A percentile compares a stretch with the other conserved stretches of the same genome.
Evolutionary conservation across 768 basidiomycete species (phyloP).

Genomic region (Rubroboletus pulcherrimus): DNA sequence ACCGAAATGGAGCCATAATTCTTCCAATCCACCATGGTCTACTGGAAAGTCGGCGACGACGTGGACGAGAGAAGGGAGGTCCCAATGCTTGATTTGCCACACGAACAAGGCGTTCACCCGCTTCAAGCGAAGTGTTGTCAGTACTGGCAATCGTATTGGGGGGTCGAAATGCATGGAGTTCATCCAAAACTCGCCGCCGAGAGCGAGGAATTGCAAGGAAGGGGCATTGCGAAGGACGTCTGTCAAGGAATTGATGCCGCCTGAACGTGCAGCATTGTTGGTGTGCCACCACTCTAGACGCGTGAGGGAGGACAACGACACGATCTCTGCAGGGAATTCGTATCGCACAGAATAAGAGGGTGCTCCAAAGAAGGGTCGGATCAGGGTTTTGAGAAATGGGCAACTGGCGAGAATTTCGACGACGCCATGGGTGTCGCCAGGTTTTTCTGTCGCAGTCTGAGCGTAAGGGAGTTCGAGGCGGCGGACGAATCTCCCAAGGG

Average conservation of each 20-base stretch:
- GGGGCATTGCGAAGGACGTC: slow-evolving; percentile 51
- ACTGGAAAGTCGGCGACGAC: slow-evolving; percentile 50
- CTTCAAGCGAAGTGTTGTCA: slow-evolving; percentile 53
- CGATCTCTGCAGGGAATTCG: slow-evolving; percentile 48
- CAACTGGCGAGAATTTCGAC: slow-evolving; percentile 49
- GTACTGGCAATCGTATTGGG: slow-evolving; percentile 38
- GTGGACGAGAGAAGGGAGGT: slow-evolving; percentile 49
- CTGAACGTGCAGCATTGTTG: slow-evolving; percentile 51
- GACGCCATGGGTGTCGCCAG: slow-evolving; percentile 30
- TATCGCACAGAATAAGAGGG: slow-evolving; percentile 36
- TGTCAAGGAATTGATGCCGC: slow-evolving; percentile 60
- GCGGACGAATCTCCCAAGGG: slow-evolving; percentile 40
- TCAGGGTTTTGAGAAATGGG: slow-evolving; percentile 49
- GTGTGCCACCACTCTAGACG: slow-evolving; percentile 71
- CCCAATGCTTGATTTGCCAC: slow-evolving; percentile 47
- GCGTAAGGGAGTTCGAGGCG: slow-evolving; percentile 58
- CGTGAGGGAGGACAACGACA: slow-evolving; percentile 48
- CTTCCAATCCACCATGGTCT: slow-evolving; percentile 35
- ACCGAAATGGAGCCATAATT: slow-evolving; percentile 50
- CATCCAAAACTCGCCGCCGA: slow-evolving; percentile 44
- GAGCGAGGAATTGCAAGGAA: slow-evolving; percentile 53
- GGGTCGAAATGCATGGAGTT: slow-evolving; percentile 16
- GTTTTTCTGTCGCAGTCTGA: slow-evolving; percentile 41
- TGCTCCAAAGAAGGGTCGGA: slow-evolving; percentile 39
- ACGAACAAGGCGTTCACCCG: slow-evolving; percentile 49